Evolutionary conservation across 225 moss, liverwort and hornwort species (phyloP), one percentile per base, ranked within the genome.

Genomic region (Straminergon stramineum): DNA sequence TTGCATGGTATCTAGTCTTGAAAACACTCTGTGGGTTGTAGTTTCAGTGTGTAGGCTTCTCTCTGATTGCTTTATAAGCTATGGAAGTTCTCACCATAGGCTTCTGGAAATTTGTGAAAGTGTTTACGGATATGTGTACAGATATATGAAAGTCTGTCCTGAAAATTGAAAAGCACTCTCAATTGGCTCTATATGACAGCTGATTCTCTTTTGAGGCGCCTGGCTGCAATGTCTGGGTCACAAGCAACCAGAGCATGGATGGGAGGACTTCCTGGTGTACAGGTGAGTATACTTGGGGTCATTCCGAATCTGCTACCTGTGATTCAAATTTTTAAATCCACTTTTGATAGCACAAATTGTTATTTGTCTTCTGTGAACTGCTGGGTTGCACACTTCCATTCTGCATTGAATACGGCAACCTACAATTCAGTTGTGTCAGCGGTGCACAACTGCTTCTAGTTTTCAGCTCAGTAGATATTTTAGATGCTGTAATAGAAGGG

Each of bases 231-330:
- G 84, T 94, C 93, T 65, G 94, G 94, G 65, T 95, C 95, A 79
- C 95, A 90, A 93, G 96, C 94, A 78, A 95, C 97, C 85, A 90
- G 94, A 92, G 97, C 96, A 79, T 99, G 99, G 99, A 94, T 97
- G 86, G 99, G 97, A 84, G 99, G 94, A 17, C 94, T 99, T 77
- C 99, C 99, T 87, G 99, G 99, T 91, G 97, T 97, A 83, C 99
- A 99, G 94, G 98, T 99, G 87, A 87, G 84, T 79, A 69, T 69
- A 69, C 17, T 68, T 89, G 58, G 26, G 69, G 43, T 37, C 82
- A 43, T 62, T 45, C 73, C 74, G 71, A 79, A 55, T n/a, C 52
- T 86, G 52, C 53, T 77, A 77, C 3, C 8, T 55, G n/a, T 70
- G 62, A 73, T 81, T n/a, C 30, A 30, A 88, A 23, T 82, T 39